Evolutionary conservation across 164 flowering plant genomes (phyloP).

Genomic region (Tetracentron sinense): DNA sequence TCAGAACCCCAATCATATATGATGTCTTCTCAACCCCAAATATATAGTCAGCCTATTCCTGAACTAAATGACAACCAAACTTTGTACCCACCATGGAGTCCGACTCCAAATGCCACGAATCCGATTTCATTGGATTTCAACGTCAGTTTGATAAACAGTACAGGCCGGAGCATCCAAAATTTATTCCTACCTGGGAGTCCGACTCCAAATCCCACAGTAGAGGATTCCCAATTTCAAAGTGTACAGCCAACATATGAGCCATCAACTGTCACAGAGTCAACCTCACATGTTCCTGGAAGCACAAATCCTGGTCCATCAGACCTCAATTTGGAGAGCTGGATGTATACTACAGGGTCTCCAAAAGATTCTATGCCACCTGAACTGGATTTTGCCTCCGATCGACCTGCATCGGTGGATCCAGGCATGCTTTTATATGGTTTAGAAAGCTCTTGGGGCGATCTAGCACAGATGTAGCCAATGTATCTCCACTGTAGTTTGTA

Average conservation of each 20-base stretch:
- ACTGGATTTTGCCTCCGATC: constrained; percentile 17
- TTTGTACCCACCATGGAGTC: constrained; percentile 14
- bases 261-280: constrained; percentile 13
- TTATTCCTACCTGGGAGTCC: too few species aligned
- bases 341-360: constrained; percentile 5
- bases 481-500: neutral
- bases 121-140: constrained; percentile 9
- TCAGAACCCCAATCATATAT: neutral
- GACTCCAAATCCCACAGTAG: constrained; percentile 11
- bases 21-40: constrained; percentile 11
- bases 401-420: constrained; percentile 23
- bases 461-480: constrained; percentile 19
- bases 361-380: constrained; percentile 20
- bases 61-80: constrained; percentile 18
- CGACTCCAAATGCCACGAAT: constrained; percentile 4
- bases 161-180: constrained; percentile 14
- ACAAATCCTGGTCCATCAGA: constrained; percentile 14
- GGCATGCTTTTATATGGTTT: constrained; percentile 34
- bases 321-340: constrained; percentile 30
- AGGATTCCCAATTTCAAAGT: constrained; percentile 15
- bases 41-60: constrained; percentile 15
- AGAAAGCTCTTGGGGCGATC: constrained; percentile 32
- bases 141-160: constrained; percentile 7
- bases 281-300: constrained; percentile 11
- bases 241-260: constrained; percentile 16